phyloP scores from a whole-genome alignment of 305 asterid species.

The Fraxinus xanthoxyloides region DNA sequence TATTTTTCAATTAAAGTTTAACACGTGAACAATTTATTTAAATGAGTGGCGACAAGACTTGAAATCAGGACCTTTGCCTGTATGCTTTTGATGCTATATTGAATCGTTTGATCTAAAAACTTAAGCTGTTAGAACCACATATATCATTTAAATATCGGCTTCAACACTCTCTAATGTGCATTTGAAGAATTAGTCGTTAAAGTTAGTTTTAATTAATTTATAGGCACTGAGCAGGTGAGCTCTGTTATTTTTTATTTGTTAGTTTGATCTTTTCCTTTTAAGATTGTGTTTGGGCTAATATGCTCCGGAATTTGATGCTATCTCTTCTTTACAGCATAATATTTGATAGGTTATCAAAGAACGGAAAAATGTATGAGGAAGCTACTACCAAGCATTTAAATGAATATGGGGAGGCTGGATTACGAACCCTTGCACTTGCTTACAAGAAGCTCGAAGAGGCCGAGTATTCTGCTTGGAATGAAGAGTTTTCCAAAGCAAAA shows the following conservation, averaged over 20 bases:
- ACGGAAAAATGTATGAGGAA: slow-evolving; percentile 66
- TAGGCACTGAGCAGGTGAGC: neutral
- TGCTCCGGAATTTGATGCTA: slow-evolving; percentile 11
- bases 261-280: neutral
- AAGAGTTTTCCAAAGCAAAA: slow-evolving; percentile 69
- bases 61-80: neutral
- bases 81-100: neutral
- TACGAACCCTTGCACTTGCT: slow-evolving; percentile 87
- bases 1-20: neutral
- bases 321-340: slow-evolving; percentile 60
- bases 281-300: neutral
- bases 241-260: neutral
- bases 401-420: slow-evolving; percentile 89
- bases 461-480: slow-evolving; percentile 71
- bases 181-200: neutral
- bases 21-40: neutral
- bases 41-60: neutral
- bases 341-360: slow-evolving; percentile 70
- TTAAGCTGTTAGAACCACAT: neutral
- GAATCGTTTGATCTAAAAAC: neutral
- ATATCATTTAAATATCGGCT: neutral
- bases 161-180: neutral
- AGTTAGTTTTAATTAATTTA: neutral
- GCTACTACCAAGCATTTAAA: slow-evolving; percentile 72
- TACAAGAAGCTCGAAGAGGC: slow-evolving; percentile 68